phyloP scores from a whole-genome alignment of 768 basidiomycete species.

The Rhodosporidiobolus odoratus region DNA sequence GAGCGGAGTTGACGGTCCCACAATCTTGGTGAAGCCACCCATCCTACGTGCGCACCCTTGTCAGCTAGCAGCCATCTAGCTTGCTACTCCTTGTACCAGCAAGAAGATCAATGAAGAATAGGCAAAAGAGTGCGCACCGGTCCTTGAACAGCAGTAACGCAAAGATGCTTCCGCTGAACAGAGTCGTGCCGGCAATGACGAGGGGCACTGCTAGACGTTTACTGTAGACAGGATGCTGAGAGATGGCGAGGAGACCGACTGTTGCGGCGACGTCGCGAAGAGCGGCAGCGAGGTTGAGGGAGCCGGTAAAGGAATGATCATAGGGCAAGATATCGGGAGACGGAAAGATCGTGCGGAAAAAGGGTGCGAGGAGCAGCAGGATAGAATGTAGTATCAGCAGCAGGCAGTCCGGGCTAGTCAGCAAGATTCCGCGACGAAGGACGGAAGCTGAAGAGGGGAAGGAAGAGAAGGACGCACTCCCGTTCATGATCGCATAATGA shows the following conservation, averaged over 20 bases:
- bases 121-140: neutral
- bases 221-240: constrained; percentile 28
- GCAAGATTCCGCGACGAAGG: neutral
- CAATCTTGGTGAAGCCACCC: constrained; percentile 25
- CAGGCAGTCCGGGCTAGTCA: too few species aligned
- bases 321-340: neutral
- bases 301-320: neutral
- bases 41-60: neutral
- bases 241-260: constrained; percentile 38
- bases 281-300: neutral
- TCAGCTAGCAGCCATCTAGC: too few species aligned
- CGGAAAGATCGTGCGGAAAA: neutral
- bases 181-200: constrained; percentile 31
- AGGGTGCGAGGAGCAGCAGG: neutral
- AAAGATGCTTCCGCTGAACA: constrained; percentile 35
- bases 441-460: neutral
- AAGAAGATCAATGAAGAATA: neutral
- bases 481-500: constrained; percentile 33
- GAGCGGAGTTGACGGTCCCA: constrained; percentile 30
- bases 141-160: constrained; percentile 29
- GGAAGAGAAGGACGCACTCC: constrained; percentile 5
- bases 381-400: too few species aligned
- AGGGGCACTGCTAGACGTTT: constrained; percentile 28
- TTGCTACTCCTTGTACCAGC: neutral
- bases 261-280: neutral